Evolutionary conservation across 768 basidiomycete genomes (phyloP).

Genomic region (Tylopilus rubrobrunneus): DNA sequence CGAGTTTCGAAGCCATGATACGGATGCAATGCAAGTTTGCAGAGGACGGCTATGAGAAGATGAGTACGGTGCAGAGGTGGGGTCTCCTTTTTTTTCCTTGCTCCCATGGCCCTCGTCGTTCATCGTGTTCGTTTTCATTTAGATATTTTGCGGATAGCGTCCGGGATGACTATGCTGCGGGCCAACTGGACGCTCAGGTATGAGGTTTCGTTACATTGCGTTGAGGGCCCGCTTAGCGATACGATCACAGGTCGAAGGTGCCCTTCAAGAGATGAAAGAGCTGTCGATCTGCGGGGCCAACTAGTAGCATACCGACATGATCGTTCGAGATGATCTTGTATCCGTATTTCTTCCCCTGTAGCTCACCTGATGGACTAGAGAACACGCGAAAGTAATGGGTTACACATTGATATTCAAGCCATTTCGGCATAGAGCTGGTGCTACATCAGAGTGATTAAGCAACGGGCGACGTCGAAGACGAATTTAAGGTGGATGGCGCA

Average conservation of each 20-base stretch:
- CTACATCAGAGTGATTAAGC: constrained; percentile 20
- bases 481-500: not conserved
- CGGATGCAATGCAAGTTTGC: constrained; percentile 97
- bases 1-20: constrained; percentile 98
- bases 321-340: constrained; percentile 2
- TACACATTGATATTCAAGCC: constrained; percentile 8
- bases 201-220: constrained; percentile 1
- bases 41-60: constrained; percentile 96
- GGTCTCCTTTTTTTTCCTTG: not conserved
- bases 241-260: constrained; percentile 74
- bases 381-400: constrained; percentile 5
- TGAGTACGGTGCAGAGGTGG: constrained; percentile 88
- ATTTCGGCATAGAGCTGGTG: constrained; percentile 10
- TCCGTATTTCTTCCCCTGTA: constrained; percentile 1
- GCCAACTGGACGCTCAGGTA: constrained; percentile 92
- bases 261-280: constrained; percentile 96
- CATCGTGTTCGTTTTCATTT: not conserved
- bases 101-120: not conserved
- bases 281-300: constrained; percentile 84
- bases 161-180: constrained; percentile 95
- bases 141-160: constrained; percentile 90
- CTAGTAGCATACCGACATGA: constrained; percentile 9
- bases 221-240: not conserved
- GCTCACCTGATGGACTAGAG: not conserved
- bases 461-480: constrained; percentile 4